Conservation (phyloP, 345 rosid genomes). For the Linum lewisii region DNA sequence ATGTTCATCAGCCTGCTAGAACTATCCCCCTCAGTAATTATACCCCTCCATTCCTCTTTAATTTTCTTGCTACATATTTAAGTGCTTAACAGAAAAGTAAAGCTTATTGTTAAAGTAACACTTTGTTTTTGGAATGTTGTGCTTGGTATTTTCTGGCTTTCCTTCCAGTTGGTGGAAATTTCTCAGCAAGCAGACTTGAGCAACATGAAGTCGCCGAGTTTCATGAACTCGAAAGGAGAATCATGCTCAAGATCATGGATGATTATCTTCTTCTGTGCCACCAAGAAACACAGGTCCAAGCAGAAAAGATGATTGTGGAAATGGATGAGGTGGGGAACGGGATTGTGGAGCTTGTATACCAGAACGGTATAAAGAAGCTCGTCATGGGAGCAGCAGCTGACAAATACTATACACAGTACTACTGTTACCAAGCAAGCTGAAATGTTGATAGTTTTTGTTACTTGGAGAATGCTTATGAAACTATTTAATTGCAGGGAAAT, state of each 20-base stretch:
- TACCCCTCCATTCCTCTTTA: neutral
- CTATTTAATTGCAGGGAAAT: conserved; percentile 41
- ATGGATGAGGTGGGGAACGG: conserved; percentile 50
- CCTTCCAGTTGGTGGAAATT: conserved; percentile 9
- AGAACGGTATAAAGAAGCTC: conserved; percentile 41
- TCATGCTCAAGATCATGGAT: conserved; percentile 17
- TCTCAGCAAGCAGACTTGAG: neutral
- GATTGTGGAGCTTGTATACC: conserved; percentile 52
- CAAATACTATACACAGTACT: conserved; percentile 38
- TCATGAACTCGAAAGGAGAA: conserved; percentile 15
- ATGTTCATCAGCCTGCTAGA: conserved; percentile 1
- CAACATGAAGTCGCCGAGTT: conserved; percentile 7
- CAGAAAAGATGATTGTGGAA: conserved; percentile 32
- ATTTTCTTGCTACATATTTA: too few relatives aligned
- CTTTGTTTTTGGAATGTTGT: neutral
- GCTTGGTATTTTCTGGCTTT: neutral
- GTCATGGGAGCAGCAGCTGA: conserved; percentile 81
- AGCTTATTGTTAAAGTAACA: neutral
- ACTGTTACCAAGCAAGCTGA: neutral
- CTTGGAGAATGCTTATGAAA: neutral
- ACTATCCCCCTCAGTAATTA: neutral
- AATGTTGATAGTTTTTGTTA: neutral
- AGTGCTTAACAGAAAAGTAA: too few relatives aligned
- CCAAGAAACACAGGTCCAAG: conserved; percentile 30
- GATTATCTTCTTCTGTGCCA: conserved; percentile 25